phyloP scores from a whole-genome alignment of 768 basidiomycete genomes.

The Imleria badia region DNA sequence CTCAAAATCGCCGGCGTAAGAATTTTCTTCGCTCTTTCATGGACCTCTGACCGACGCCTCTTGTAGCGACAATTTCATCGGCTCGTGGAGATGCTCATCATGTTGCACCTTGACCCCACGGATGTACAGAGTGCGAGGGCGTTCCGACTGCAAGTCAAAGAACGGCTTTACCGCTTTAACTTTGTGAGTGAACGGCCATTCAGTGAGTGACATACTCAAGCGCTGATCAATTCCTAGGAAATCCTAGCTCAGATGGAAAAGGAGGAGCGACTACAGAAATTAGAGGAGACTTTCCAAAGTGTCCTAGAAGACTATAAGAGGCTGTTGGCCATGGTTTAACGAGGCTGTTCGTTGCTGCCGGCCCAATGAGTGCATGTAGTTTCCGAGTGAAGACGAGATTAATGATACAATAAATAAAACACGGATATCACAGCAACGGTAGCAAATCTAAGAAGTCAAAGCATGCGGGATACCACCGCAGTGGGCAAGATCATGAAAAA shows the following conservation, averaged over 20 bases:
- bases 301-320: conserved; percentile 84
- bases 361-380: conserved; percentile 4
- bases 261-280: conserved; percentile 80
- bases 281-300: conserved; percentile 90
- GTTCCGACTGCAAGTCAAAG: conserved; percentile 91
- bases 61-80: conserved; percentile 89
- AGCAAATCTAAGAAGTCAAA: conserved; percentile 11
- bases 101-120: conserved; percentile 62
- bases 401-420: conserved; percentile 29
- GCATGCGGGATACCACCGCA: neutral
- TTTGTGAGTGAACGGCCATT: conserved; percentile 55
- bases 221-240: conserved; percentile 52
- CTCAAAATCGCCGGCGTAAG: conserved; percentile 88
- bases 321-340: conserved; percentile 57
- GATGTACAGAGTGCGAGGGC: conserved; percentile 57
- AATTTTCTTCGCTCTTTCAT: neutral
- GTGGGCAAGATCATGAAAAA: conserved; percentile 21
- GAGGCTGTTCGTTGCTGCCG: conserved; percentile 8
- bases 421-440: conserved; percentile 9
- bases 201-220: neutral
- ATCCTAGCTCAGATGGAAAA: conserved; percentile 85
- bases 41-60: neutral
- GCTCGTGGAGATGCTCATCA: conserved; percentile 86
- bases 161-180: conserved; percentile 92
- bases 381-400: neutral